A percentile compares a stretch with the other conserved stretches of the same genome.
These are phyloP conservation scores for Backusella luteola DNA, from an alignment of 192 early-diverging fungal genomes.

Conservation along the genomic window DNA sequence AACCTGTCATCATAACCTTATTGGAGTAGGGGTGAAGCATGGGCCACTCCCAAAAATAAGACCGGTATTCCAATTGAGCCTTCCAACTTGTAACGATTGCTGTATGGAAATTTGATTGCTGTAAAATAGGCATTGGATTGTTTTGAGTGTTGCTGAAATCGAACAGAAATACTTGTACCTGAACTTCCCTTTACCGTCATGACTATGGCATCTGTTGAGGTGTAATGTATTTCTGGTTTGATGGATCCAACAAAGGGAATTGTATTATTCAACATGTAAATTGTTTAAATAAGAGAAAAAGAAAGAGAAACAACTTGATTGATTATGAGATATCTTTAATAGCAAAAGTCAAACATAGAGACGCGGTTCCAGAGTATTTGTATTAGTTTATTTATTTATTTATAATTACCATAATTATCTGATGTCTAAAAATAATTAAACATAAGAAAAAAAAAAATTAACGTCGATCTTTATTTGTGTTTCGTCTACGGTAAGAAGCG, in stretches of 20 bases:
- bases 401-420: not conserved
- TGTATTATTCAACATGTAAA: not conserved
- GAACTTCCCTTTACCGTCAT: too few relatives aligned
- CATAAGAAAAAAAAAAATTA: not conserved
- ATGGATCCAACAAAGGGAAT: too few relatives aligned
- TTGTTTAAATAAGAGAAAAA: not conserved
- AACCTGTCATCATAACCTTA: constrained; percentile 17
- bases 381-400: not conserved
- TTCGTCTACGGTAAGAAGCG: constrained; percentile 52
- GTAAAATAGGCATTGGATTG: constrained; percentile 27
- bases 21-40: constrained; percentile 14
- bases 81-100: constrained; percentile 7
- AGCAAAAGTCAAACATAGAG: not conserved
- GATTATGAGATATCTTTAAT: not conserved
- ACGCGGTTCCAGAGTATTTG: not conserved
- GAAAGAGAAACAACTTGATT: not conserved
- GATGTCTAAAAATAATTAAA: not conserved
- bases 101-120: constrained; percentile 10
- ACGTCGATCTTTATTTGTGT: constrained; percentile 24
- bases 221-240: too few relatives aligned
- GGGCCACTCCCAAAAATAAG: constrained; percentile 26
- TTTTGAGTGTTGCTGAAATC: constrained; percentile 10
- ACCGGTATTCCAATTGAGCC: constrained; percentile 23
- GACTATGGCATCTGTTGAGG: too few relatives aligned
- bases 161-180: not conserved